These are phyloP conservation scores for Tylopilus vinaceipallidus DNA, from an alignment of 768 basidiomycete genomes.

Conservation along the genomic window DNA sequence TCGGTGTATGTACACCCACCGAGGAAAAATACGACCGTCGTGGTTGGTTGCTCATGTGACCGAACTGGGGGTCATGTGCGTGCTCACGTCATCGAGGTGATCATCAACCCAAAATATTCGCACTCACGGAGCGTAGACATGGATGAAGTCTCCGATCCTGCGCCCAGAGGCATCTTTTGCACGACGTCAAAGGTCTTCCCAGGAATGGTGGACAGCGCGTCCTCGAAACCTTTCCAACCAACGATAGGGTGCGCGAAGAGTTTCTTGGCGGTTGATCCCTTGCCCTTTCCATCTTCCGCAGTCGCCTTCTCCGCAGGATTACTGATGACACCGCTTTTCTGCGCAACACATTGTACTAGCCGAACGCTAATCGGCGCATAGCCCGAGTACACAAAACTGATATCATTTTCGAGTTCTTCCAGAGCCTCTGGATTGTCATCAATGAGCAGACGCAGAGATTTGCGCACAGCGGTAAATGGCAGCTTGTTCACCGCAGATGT, in stretches of 20 bases:
- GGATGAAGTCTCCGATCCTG: constrained; percentile 26
- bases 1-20: constrained; percentile 98
- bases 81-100: background rate
- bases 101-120: background rate
- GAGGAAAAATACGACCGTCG: constrained; percentile 92
- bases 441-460: constrained; percentile 86
- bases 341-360: constrained; percentile 88
- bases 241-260: constrained; percentile 87
- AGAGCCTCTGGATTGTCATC: constrained; percentile 78
- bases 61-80: constrained; percentile 34
- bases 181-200: constrained; percentile 83
- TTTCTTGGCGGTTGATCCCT: constrained; percentile 42
- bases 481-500: constrained; percentile 52
- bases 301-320: constrained; percentile 63
- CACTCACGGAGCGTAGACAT: constrained; percentile 37
- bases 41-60: constrained; percentile 62
- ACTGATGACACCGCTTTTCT: constrained; percentile 86
- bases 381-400: constrained; percentile 94
- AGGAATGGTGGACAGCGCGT: constrained; percentile 75
- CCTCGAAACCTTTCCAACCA: constrained; percentile 98
- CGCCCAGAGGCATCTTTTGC: constrained; percentile 40
- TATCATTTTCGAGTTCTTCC: constrained; percentile 88
- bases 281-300: constrained; percentile 39
- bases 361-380: constrained; percentile 93
- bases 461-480: constrained; percentile 72